These are phyloP conservation scores for Colletotrichum agaves DNA, from an alignment of 2,329 filamentous ascomycete species.

Conservation along the genomic window DNA sequence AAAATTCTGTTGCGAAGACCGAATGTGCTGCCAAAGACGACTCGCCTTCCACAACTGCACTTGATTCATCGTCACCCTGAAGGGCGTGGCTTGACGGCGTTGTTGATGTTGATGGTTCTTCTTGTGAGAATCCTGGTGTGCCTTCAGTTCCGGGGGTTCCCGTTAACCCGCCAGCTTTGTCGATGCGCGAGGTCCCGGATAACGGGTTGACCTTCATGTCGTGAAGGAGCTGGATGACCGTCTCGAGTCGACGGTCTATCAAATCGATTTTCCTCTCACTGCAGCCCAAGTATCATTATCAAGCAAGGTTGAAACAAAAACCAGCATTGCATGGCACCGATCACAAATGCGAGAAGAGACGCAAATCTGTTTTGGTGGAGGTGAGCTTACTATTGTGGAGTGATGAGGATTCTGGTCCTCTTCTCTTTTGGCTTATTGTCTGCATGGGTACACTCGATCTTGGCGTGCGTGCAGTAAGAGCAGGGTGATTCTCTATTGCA, in stretches of 20 bases:
- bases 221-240: constrained; percentile 47
- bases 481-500: constrained; percentile 52
- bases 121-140: background rate
- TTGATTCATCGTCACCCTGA: constrained; percentile 40
- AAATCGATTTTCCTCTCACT: constrained; percentile 53
- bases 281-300: background rate
- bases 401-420: constrained; percentile 49
- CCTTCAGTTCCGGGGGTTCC: constrained; percentile 1
- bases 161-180: background rate
- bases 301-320: too few species aligned
- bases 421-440: constrained; percentile 49
- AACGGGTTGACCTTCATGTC: constrained; percentile 46
- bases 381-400: constrained; percentile 50
- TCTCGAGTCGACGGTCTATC: constrained; percentile 50
- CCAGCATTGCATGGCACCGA: too few species aligned
- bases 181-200: constrained; percentile 5
- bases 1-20: constrained; percentile 57
- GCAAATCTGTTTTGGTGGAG: background rate
- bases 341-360: background rate
- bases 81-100: constrained; percentile 32
- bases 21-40: constrained; percentile 59
- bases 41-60: constrained; percentile 53
- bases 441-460: constrained; percentile 50
- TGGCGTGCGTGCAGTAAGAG: constrained; percentile 49
- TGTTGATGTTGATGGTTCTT: constrained; percentile 24